A percentile compares a stretch with the other conserved stretches of the same genome.
These are phyloP conservation scores for Phytophthora melonis DNA, from an alignment of 352 stramenopile genomes.

Conservation along the genomic window DNA sequence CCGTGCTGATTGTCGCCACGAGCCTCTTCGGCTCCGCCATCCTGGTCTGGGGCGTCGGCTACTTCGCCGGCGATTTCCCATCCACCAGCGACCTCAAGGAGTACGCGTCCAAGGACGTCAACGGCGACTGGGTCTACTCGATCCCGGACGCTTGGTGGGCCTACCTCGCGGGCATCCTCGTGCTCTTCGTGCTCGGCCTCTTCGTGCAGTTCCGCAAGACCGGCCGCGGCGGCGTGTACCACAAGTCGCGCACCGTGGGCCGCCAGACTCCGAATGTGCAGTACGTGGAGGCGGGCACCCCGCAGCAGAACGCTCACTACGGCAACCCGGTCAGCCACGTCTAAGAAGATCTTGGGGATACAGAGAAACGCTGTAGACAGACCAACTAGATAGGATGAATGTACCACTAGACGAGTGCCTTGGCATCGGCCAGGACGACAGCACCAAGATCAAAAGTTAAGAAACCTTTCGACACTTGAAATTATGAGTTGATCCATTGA, in stretches of 20 bases:
- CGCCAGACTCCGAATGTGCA: conserved; percentile 33
- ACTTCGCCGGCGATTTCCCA: conserved; percentile 71
- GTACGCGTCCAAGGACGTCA: conserved; percentile 46
- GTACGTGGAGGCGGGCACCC: conserved; percentile 44
- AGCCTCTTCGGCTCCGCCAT: conserved; percentile 59
- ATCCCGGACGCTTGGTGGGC: conserved; percentile 71
- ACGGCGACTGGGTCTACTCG: conserved; percentile 61
- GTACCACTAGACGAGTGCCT: conserved; percentile 30
- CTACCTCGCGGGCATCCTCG: conserved; percentile 60
- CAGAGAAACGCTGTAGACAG: too few relatives aligned
- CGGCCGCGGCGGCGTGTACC: conserved; percentile 39
- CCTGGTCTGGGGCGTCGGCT: conserved; percentile 66
- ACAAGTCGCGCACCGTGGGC: conserved; percentile 38
- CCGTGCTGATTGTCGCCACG: conserved; percentile 63
- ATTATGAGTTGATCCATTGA: too few relatives aligned
- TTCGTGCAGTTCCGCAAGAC: conserved; percentile 76
- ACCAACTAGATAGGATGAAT: conserved; percentile 19
- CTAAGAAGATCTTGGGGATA: conserved; percentile 11
- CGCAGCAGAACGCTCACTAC: conserved; percentile 38
- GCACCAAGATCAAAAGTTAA: conserved; percentile 12
- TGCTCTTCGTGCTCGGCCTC: conserved; percentile 63
- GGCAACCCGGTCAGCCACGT: conserved; percentile 46
- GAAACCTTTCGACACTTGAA: background rate
- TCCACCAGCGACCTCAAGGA: conserved; percentile 57
- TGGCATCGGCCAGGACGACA: conserved; percentile 3